Conservation (phyloP, 2,329 filamentous ascomycete species). For the Arthrobotrys entomopaga region DNA sequence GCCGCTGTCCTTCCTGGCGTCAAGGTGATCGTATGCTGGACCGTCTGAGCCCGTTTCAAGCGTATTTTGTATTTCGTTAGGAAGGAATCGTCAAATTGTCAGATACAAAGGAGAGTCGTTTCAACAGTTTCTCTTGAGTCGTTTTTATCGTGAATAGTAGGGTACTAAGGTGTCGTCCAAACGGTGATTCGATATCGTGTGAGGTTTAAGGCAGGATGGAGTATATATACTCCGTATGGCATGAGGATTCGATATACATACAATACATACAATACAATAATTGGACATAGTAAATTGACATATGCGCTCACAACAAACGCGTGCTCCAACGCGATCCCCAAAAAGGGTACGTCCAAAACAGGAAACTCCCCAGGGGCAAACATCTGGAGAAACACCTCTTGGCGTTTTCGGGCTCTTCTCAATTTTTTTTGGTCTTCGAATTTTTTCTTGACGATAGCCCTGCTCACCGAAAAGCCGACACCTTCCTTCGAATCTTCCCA, state of each 20-base stretch:
- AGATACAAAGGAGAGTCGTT: constrained; percentile 10
- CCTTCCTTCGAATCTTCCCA: constrained; percentile 19
- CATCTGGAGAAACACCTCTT: constrained; percentile 46
- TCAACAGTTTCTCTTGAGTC: background rate
- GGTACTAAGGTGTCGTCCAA: constrained; percentile 1
- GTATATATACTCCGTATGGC: too few species aligned
- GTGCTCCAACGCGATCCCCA: constrained; percentile 34
- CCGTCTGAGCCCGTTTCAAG: background rate
- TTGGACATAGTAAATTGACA: background rate
- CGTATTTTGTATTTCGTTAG: background rate
- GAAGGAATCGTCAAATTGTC: background rate
- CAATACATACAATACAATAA: too few species aligned
- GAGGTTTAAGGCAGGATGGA: too few species aligned
- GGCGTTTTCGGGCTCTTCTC: constrained; percentile 28
- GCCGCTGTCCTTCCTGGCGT: background rate
- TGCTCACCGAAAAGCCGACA: constrained; percentile 5
- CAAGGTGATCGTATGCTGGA: background rate
- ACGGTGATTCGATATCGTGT: too few species aligned
- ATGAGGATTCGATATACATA: too few species aligned
- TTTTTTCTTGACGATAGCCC: constrained; percentile 3
- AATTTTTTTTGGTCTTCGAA: constrained; percentile 32
- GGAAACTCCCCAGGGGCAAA: constrained; percentile 32
- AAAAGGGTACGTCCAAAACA: constrained; percentile 34
- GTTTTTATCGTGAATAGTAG: constrained; percentile 2
- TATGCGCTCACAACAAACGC: constrained; percentile 47